phyloP scores from a whole-genome alignment of 805 yeast genomes.

The Candida krabiensis region DNA sequence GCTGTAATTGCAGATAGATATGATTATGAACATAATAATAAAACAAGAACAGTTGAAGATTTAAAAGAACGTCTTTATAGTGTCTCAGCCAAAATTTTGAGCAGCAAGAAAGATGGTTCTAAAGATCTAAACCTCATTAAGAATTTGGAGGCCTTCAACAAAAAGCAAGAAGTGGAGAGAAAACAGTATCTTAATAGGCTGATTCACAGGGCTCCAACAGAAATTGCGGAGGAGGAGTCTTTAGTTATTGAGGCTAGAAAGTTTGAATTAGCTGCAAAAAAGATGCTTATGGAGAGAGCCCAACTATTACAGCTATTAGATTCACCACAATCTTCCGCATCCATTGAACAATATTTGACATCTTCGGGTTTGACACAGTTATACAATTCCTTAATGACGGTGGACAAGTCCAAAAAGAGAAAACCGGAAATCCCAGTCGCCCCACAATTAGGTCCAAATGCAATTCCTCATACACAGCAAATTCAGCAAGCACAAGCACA shows the following conservation, averaged over 20 bases:
- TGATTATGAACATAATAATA: constrained; percentile 38
- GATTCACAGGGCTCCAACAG: constrained; percentile 86
- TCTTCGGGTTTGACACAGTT: constrained; percentile 89
- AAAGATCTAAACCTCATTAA: constrained; percentile 52
- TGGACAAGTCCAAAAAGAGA: constrained; percentile 61
- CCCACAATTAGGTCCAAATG: constrained; percentile 57
- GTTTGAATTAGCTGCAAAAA: constrained; percentile 89
- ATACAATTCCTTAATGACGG: constrained; percentile 71
- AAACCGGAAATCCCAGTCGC: constrained; percentile 55
- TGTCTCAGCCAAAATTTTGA: constrained; percentile 58
- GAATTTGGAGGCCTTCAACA: constrained; percentile 62
- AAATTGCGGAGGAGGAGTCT: constrained; percentile 96
- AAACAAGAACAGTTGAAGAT: constrained; percentile 67
- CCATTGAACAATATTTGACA: constrained; percentile 72
- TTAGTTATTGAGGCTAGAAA: constrained; percentile 89
- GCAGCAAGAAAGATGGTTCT: constrained; percentile 34
- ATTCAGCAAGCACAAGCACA: constrained; percentile 19
- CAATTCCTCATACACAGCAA: constrained; percentile 46
- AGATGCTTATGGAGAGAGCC: constrained; percentile 80
- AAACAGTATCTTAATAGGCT: constrained; percentile 78
- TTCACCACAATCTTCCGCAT: constrained; percentile 78
- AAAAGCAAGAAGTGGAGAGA: constrained; percentile 71
- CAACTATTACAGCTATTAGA: constrained; percentile 76
- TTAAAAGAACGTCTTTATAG: constrained; percentile 78
- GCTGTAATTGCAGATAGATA: constrained; percentile 64